These are phyloP conservation scores for Globisporangium barbulae DNA, from an alignment of 352 stramenopile genomes.

Conservation along the genomic window DNA sequence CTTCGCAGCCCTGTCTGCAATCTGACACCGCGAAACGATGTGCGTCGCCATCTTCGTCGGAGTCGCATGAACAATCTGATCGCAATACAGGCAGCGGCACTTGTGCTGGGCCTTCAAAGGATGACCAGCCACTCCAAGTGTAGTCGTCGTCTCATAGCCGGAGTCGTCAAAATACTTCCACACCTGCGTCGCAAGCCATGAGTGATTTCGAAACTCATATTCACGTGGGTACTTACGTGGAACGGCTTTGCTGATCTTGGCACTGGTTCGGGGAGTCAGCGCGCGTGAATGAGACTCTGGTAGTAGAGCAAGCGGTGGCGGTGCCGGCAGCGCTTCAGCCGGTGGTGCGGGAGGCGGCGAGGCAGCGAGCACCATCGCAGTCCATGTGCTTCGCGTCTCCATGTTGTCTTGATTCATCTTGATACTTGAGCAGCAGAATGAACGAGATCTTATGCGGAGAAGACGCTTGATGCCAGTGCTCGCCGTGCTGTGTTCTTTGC, in stretches of 20 bases:
- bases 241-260: not conserved
- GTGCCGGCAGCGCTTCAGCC: not conserved
- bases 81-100: slow-evolving; percentile 18
- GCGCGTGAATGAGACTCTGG: not conserved
- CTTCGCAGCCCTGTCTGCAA: slow-evolving; percentile 12
- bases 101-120: slow-evolving; percentile 1
- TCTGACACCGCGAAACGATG: slow-evolving; percentile 6
- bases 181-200: slow-evolving; percentile 5
- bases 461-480: not conserved
- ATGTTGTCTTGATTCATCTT: not conserved
- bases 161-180: slow-evolving; percentile 16
- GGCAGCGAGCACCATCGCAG: not conserved
- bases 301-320: not conserved
- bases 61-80: not conserved
- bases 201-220: not conserved
- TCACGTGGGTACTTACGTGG: not conserved
- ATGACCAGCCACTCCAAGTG: slow-evolving; percentile 3
- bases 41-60: slow-evolving; percentile 18
- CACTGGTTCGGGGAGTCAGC: slow-evolving; percentile 1
- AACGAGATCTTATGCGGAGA: not conserved
- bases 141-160: slow-evolving; percentile 2
- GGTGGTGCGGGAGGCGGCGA: not conserved
- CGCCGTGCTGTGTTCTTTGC: not conserved
- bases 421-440: not conserved
- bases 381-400: not conserved